These are phyloP conservation scores for Talaromyces sp. DNA, from an alignment of 2,329 filamentous ascomycete species.

Conservation along the genomic window DNA sequence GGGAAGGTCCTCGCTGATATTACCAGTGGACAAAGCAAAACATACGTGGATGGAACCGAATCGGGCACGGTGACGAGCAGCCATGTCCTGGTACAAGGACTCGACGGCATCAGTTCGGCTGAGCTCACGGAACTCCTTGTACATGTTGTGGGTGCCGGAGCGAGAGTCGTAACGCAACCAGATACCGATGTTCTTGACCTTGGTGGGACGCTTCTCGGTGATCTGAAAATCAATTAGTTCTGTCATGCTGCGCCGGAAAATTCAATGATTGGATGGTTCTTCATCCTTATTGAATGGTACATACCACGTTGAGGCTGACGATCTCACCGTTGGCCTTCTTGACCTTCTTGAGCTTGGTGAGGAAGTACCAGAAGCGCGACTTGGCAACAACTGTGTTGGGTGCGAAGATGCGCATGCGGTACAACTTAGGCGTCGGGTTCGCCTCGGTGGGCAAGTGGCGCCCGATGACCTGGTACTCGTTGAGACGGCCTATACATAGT, in stretches of 20 bases:
- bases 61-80: slow-evolving; percentile 93
- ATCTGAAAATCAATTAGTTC: slow-evolving; percentile 51
- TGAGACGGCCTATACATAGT: slow-evolving; percentile 78
- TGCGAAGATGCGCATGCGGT: slow-evolving; percentile 99
- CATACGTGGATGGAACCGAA: slow-evolving; percentile 98
- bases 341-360: slow-evolving; percentile 98
- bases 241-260: neutral
- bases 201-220: slow-evolving; percentile 96
- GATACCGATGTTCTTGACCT: slow-evolving; percentile 99
- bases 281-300: slow-evolving; percentile 25
- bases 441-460: slow-evolving; percentile 97
- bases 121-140: slow-evolving; percentile 99
- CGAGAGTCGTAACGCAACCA: slow-evolving; percentile 99
- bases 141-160: slow-evolving; percentile 99
- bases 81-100: slow-evolving; percentile 99
- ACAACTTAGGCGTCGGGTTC: slow-evolving; percentile 96
- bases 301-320: slow-evolving; percentile 90
- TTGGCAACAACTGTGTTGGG: slow-evolving; percentile 97
- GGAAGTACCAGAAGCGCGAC: slow-evolving; percentile 99
- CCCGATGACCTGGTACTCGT: slow-evolving; percentile 99
- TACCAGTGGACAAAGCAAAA: slow-evolving; percentile 22
- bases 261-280: neutral
- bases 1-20: neutral
- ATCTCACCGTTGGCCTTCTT: slow-evolving; percentile 99
- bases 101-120: slow-evolving; percentile 92